Conservation (phyloP, 2,329 filamentous ascomycete genomes). For the Rutstroemia sp. region DNA sequence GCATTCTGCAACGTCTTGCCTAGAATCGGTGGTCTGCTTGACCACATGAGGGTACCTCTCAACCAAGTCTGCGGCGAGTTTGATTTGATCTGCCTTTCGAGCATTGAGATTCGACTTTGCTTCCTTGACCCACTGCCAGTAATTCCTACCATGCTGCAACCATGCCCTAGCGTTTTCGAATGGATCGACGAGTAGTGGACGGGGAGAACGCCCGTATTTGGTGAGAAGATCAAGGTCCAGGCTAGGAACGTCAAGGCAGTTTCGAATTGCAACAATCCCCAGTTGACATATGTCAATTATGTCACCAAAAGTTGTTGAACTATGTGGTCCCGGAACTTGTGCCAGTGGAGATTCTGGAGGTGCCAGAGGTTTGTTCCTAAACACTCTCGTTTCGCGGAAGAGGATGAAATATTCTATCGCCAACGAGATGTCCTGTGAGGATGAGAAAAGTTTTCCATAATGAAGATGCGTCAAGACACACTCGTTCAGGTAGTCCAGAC, state of each 20-base stretch:
- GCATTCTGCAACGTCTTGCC: background rate
- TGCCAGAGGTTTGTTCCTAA: background rate
- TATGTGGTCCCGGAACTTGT: too few species aligned
- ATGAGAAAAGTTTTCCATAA: background rate
- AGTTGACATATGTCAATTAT: too few species aligned
- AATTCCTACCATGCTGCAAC: background rate
- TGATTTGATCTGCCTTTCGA: background rate
- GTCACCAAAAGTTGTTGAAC: too few species aligned
- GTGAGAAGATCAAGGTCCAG: background rate
- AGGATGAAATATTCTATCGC: background rate
- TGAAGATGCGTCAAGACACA: background rate
- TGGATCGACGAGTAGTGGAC: background rate
- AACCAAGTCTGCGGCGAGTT: background rate
- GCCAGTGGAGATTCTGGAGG: background rate
- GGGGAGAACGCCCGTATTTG: background rate
- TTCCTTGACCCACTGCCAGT: conserved; percentile 2
- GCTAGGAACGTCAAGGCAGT: too few species aligned
- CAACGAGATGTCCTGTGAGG: background rate
- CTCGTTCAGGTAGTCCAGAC: background rate
- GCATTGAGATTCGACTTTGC: background rate
- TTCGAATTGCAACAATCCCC: too few species aligned
- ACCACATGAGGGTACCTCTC: background rate
- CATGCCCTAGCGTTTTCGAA: background rate
- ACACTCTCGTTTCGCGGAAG: conserved; percentile 1
- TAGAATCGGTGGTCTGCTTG: background rate